Conservation (phyloP, 345 rosid genomes). For the Rubroshorea leprosula region DNA sequence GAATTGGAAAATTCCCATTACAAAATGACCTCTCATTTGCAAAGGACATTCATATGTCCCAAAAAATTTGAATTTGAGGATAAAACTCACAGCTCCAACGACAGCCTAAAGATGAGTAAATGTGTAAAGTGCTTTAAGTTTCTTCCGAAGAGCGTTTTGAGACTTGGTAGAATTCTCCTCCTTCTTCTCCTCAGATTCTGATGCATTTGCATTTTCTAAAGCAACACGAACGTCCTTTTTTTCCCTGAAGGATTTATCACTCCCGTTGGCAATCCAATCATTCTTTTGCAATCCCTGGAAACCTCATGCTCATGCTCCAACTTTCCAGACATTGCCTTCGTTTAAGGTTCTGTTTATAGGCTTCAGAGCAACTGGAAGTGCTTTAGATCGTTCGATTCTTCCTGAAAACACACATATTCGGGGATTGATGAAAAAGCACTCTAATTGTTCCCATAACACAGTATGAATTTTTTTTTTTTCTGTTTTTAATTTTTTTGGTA, state of each 20-base stretch:
- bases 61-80: too few species aligned
- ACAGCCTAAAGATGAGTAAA: background rate
- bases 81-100: too few species aligned
- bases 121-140: background rate
- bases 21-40: too few species aligned
- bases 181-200: background rate
- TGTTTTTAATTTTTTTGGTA: too few species aligned
- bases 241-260: background rate
- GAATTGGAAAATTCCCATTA: too few species aligned
- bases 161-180: background rate
- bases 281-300: background rate
- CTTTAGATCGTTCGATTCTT: background rate
- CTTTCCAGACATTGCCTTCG: background rate
- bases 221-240: background rate
- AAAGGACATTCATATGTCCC: too few species aligned
- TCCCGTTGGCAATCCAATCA: too few species aligned
- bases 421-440: too few species aligned
- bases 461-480: too few species aligned
- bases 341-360: background rate
- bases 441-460: too few species aligned
- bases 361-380: background rate
- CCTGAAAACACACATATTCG: too few species aligned
- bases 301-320: background rate
- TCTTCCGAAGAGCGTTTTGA: background rate
- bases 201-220: background rate